Percentiles rank a stretch among this genome's conserved stretches.
Evolutionary conservation across 1,284 basidiomycete species (phyloP).

Genomic region (Phylloboletellus chloephorus): DNA sequence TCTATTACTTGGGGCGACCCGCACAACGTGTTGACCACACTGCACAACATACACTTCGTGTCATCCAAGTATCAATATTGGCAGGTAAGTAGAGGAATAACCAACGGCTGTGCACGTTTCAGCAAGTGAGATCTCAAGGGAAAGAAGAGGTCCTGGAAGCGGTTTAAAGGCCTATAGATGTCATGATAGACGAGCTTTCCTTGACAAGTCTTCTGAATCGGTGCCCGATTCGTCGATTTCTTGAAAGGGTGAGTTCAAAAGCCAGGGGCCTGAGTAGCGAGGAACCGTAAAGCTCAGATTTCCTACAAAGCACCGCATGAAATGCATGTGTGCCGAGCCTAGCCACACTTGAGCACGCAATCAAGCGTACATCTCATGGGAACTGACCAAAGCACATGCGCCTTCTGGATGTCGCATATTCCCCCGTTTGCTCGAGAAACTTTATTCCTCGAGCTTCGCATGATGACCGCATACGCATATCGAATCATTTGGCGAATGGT

Average conservation of each 20-base stretch:
- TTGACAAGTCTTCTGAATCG: constrained; percentile 45
- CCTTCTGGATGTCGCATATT: constrained; percentile 42
- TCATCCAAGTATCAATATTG: constrained; percentile 2
- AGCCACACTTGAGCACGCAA: constrained; percentile 8
- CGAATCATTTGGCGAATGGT: constrained; percentile 55
- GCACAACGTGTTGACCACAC: not conserved
- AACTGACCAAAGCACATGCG: constrained; percentile 59
- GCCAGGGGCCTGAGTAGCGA: constrained; percentile 44
- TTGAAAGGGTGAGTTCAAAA: constrained; percentile 45
- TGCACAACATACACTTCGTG: not conserved
- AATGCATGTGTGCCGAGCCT: constrained; percentile 85
- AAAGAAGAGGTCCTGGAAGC: not conserved
- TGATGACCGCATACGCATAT: constrained; percentile 50
- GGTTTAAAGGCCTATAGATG: constrained; percentile 22
- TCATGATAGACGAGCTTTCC: constrained; percentile 39
- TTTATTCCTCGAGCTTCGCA: constrained; percentile 43
- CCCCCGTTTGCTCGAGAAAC: constrained; percentile 38
- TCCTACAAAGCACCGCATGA: constrained; percentile 54
- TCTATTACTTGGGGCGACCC: not conserved
- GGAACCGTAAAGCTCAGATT: constrained; percentile 45
- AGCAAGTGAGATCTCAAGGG: not conserved
- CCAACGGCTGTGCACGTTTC: not conserved
- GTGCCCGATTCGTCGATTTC: constrained; percentile 37
- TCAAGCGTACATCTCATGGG: not conserved
- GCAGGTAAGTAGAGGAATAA: not conserved